These are phyloP conservation scores for Phytophthora rubi DNA, from an alignment of 352 stramenopile genomes.

Conservation along the genomic window DNA sequence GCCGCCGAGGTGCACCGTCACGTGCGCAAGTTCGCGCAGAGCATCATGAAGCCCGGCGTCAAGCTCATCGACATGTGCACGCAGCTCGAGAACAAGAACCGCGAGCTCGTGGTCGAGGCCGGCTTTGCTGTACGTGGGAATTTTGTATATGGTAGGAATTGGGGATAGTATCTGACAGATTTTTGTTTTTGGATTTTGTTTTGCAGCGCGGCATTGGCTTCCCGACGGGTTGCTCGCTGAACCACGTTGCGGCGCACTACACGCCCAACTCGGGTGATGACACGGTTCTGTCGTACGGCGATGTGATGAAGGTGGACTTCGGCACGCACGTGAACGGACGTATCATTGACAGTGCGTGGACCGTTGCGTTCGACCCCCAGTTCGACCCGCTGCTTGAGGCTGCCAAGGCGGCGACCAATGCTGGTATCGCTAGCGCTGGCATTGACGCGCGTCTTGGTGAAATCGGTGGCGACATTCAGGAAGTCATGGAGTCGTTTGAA, in stretches of 20 bases:
- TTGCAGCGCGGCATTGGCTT: constrained; percentile 37
- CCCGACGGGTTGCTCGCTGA: constrained; percentile 96
- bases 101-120: constrained; percentile 93
- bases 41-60: constrained; percentile 96
- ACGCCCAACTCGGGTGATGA: constrained; percentile 97
- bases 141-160: constrained; percentile 95
- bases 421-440: constrained; percentile 91
- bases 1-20: constrained; percentile 96
- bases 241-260: constrained; percentile 98
- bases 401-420: constrained; percentile 94
- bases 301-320: constrained; percentile 99
- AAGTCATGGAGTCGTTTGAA: constrained; percentile 98
- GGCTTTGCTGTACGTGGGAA: constrained; percentile 82
- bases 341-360: constrained; percentile 98
- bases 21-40: constrained; percentile 93
- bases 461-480: constrained; percentile 95
- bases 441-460: constrained; percentile 94
- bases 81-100: constrained; percentile 96
- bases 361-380: constrained; percentile 95
- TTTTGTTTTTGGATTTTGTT: neutral
- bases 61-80: constrained; percentile 97
- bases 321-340: constrained; percentile 96
- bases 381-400: constrained; percentile 94
- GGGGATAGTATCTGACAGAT: constrained; percentile 93
- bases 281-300: constrained; percentile 93